phyloP scores from a whole-genome alignment of 208 protist genomes.

The Trypanosoma lewisi region DNA sequence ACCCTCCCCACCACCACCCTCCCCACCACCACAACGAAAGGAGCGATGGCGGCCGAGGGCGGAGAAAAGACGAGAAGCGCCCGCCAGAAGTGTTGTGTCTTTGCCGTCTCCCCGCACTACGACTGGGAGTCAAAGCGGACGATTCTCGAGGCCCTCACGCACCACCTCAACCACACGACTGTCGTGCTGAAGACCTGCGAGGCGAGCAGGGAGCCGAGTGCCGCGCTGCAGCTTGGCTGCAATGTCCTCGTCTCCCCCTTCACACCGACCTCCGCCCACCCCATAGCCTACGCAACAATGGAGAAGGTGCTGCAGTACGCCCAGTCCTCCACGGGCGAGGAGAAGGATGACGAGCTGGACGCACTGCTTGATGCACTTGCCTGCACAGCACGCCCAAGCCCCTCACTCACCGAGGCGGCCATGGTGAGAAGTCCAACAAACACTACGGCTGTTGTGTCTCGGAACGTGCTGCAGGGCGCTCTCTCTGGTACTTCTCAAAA shows the following conservation, averaged over 20 bases:
- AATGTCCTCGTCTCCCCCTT: constrained; percentile 18
- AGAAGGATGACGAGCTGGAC: constrained; percentile 21
- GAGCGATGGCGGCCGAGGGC: not conserved
- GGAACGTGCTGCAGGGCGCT: not conserved
- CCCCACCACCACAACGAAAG: not conserved
- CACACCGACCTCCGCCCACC: not conserved
- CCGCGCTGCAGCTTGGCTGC: constrained; percentile 41
- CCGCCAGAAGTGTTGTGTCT: constrained; percentile 16
- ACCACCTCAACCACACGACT: constrained; percentile 24
- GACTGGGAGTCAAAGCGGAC: constrained; percentile 12
- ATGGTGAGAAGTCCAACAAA: not conserved
- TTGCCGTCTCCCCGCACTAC: constrained; percentile 48
- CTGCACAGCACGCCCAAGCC: not conserved
- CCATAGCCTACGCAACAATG: not conserved
- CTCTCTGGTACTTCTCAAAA: not conserved
- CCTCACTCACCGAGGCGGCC: not conserved
- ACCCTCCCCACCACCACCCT: too few species aligned
- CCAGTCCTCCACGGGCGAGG: not conserved
- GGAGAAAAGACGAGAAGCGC: not conserved
- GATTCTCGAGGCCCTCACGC: constrained; percentile 22
- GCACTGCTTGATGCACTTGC: constrained; percentile 12
- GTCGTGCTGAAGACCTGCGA: constrained; percentile 27
- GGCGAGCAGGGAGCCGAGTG: not conserved
- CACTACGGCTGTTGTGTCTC: constrained; percentile 2
- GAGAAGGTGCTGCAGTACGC: constrained; percentile 18